A percentile compares a stretch with the other conserved stretches of the same genome.
phyloP scores from a whole-genome alignment of 2,329 filamentous ascomycete species.

The Aureobasidium sp. region DNA sequence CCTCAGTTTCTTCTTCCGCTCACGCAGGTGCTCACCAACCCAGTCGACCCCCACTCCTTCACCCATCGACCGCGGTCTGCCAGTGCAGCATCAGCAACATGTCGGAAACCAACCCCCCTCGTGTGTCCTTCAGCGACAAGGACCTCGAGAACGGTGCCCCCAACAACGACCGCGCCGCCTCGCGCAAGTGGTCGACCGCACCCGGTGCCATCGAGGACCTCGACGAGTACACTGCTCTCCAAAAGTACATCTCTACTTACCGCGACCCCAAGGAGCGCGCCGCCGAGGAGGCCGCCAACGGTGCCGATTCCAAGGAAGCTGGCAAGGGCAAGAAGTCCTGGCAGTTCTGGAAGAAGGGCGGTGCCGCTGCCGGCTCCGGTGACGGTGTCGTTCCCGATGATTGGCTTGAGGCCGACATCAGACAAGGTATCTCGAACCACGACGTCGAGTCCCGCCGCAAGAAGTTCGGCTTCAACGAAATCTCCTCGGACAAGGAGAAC shows the following conservation, averaged over 20 bases:
- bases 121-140: slow-evolving; percentile 35
- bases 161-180: slow-evolving; percentile 25
- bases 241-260: slow-evolving; percentile 62
- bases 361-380: slow-evolving; percentile 29
- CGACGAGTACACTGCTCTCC: slow-evolving; percentile 60
- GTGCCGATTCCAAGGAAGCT: slow-evolving; percentile 32
- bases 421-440: slow-evolving; percentile 50
- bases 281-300: slow-evolving; percentile 33
- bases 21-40: slow-evolving; percentile 16
- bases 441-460: slow-evolving; percentile 61
- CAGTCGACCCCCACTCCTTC: slow-evolving; percentile 12
- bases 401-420: slow-evolving; percentile 63
- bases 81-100: slow-evolving; percentile 23
- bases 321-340: slow-evolving; percentile 51
- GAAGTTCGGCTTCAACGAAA: slow-evolving; percentile 63
- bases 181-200: slow-evolving; percentile 34
- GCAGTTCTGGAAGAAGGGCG: slow-evolving; percentile 46
- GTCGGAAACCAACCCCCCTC: slow-evolving; percentile 27
- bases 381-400: slow-evolving; percentile 52
- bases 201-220: slow-evolving; percentile 39
- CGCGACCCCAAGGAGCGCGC: slow-evolving; percentile 51
- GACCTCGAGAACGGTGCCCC: slow-evolving; percentile 32
- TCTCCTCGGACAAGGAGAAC: slow-evolving; percentile 68
- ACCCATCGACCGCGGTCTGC: slow-evolving; percentile 12
- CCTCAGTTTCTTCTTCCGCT: slow-evolving; percentile 11